These are phyloP conservation scores for Phytophthora cryptogea DNA, from an alignment of 352 stramenopile species.

Conservation along the genomic window DNA sequence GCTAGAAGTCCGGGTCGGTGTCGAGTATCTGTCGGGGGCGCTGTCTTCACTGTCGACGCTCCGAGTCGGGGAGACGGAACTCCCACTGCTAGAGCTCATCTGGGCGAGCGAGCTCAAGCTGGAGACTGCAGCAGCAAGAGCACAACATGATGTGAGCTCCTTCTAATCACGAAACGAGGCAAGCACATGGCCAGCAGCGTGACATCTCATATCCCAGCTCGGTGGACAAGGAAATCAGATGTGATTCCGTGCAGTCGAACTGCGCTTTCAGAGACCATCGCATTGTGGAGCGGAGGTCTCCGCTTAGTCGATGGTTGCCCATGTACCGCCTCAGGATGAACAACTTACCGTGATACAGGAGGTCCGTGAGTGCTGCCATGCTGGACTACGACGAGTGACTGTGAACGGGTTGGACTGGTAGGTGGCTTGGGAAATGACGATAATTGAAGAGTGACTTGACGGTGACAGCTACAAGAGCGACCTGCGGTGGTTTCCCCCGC, in stretches of 20 bases:
- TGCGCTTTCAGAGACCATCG: not conserved
- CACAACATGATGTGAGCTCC: conserved; percentile 1
- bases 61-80: conserved; percentile 3
- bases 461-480: not conserved
- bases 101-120: conserved; percentile 22
- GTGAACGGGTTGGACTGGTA: not conserved
- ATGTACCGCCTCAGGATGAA: not conserved
- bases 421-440: not conserved
- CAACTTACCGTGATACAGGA: conserved; percentile 6
- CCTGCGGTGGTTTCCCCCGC: conserved; percentile 4
- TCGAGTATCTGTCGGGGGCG: not conserved
- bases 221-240: conserved; percentile 25
- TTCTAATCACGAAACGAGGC: conserved; percentile 18
- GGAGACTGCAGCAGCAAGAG: conserved; percentile 15
- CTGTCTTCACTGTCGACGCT: conserved; percentile 14
- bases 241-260: conserved; percentile 15
- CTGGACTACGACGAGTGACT: not conserved
- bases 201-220: conserved; percentile 36
- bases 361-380: conserved; percentile 2
- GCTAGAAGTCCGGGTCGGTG: not conserved
- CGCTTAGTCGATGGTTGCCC: not conserved
- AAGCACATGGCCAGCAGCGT: conserved; percentile 6
- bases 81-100: conserved; percentile 26
- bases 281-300: conserved; percentile 9
- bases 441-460: conserved; percentile 8